Evolutionary conservation across 305 asterid species (phyloP).

Genomic region (Rubia peregrina): DNA sequence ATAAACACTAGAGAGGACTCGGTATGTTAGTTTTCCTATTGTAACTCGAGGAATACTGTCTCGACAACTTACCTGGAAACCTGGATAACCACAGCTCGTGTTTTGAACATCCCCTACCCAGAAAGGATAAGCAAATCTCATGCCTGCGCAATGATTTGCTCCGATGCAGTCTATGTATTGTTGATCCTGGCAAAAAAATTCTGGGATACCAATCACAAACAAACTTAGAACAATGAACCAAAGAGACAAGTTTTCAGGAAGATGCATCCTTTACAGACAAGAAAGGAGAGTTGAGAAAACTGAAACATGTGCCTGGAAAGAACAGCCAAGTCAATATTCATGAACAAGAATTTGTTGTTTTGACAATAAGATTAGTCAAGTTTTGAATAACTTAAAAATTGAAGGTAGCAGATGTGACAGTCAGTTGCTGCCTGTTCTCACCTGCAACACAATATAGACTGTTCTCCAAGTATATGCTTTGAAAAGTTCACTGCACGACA

Average conservation of each 20-base stretch:
- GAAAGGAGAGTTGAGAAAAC: neutral
- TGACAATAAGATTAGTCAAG: neutral
- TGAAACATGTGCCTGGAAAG: neutral
- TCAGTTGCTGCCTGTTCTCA: neutral
- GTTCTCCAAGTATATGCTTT: neutral
- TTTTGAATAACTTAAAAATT: neutral
- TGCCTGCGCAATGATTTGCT: conserved; percentile 32
- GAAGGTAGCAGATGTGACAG: neutral
- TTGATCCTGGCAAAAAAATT: conserved; percentile 23
- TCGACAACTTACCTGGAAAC: conserved; percentile 35
- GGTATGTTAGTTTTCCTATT: conserved; percentile 19
- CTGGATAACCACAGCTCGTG: conserved; percentile 32
- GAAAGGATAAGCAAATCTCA: conserved; percentile 35
- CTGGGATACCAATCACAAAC: conserved; percentile 13
- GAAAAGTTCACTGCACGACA: neutral
- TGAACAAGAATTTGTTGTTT: neutral
- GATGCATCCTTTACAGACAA: conserved; percentile 18
- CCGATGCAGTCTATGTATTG: conserved; percentile 29
- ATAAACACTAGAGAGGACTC: conserved; percentile 20
- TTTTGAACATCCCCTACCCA: conserved; percentile 27
- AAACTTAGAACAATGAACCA: neutral
- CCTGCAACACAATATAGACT: neutral
- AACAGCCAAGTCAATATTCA: neutral
- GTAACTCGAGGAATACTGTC: conserved; percentile 19
- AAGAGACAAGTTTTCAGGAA: conserved; percentile 6